Conservation (phyloP, 1,139 yeast species). For the Yamadazyma dushanensis region DNA sequence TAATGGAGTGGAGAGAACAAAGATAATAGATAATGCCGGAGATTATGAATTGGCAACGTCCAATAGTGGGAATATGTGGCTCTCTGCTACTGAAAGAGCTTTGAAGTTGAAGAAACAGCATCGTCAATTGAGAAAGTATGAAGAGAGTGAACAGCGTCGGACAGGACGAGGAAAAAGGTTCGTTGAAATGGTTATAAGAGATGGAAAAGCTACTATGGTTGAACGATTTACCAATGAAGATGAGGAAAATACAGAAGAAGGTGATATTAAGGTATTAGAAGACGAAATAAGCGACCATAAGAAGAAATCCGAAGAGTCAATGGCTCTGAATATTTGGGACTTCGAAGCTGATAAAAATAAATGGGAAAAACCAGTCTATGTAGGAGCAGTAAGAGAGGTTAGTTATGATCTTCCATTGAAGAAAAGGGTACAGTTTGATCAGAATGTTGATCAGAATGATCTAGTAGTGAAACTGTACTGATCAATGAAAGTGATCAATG, state of each 20-base stretch:
- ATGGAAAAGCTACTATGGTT: constrained; percentile 75
- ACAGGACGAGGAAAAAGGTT: constrained; percentile 74
- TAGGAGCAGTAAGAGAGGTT: not conserved
- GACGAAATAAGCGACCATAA: constrained; percentile 23
- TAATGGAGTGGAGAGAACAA: constrained; percentile 85
- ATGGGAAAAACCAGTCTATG: constrained; percentile 54
- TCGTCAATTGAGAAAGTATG: constrained; percentile 62
- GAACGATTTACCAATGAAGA: constrained; percentile 26
- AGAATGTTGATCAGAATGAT: constrained; percentile 12
- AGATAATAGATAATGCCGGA: constrained; percentile 89
- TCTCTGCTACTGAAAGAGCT: constrained; percentile 86
- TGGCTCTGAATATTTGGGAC: constrained; percentile 50
- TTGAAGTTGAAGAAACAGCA: constrained; percentile 80
- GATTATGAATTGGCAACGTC: constrained; percentile 70
- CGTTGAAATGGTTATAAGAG: constrained; percentile 72
- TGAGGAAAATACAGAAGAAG: constrained; percentile 20
- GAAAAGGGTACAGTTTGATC: constrained; percentile 21
- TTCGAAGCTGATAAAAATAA: constrained; percentile 49
- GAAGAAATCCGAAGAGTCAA: constrained; percentile 14
- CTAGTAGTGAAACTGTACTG: constrained; percentile 14
- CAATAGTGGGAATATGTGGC: constrained; percentile 67
- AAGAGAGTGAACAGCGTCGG: constrained; percentile 56
- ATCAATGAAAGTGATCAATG: constrained; percentile 3
- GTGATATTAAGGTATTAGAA: constrained; percentile 31
- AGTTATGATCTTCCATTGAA: constrained; percentile 1